phyloP scores from a whole-genome alignment of 176 grass and related monocot genomes.

The Oryza longistaminata region DNA sequence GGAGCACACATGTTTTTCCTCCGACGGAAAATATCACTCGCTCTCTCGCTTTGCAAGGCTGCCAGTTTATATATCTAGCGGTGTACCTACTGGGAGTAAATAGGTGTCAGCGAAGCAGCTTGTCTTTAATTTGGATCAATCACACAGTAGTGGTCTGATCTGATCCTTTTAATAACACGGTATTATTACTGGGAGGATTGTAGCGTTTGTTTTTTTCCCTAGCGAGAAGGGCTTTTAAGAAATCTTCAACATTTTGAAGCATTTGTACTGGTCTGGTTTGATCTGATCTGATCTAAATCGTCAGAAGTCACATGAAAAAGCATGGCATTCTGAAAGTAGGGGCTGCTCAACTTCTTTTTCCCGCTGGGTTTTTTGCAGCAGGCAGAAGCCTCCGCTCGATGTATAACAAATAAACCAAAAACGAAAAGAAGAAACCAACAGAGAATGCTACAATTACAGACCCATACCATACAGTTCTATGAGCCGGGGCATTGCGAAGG shows the following conservation, averaged over 20 bases:
- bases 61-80: not conserved
- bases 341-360: not conserved
- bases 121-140: not conserved
- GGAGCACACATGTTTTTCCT: too few relatives aligned
- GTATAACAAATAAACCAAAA: constrained; percentile 22
- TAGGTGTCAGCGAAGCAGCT: not conserved
- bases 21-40: not conserved
- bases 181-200: not conserved
- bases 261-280: not conserved
- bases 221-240: not conserved
- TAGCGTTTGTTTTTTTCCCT: not conserved
- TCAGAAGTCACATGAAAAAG: not conserved
- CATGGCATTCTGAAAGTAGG: not conserved
- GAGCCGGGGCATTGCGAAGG: constrained; percentile 4
- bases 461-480: constrained; percentile 41
- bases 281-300: not conserved
- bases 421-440: not conserved
- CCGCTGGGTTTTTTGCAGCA: not conserved
- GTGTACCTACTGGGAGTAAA: not conserved
- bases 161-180: not conserved
- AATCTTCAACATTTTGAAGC: not conserved
- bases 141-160: not conserved
- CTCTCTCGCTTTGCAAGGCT: not conserved
- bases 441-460: constrained; percentile 38
- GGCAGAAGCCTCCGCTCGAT: not conserved